A percentile compares a stretch with the other conserved stretches of the same genome.
Evolutionary conservation across 148 eudicot species (phyloP).

Genomic region (Vaccinium darrowii): DNA sequence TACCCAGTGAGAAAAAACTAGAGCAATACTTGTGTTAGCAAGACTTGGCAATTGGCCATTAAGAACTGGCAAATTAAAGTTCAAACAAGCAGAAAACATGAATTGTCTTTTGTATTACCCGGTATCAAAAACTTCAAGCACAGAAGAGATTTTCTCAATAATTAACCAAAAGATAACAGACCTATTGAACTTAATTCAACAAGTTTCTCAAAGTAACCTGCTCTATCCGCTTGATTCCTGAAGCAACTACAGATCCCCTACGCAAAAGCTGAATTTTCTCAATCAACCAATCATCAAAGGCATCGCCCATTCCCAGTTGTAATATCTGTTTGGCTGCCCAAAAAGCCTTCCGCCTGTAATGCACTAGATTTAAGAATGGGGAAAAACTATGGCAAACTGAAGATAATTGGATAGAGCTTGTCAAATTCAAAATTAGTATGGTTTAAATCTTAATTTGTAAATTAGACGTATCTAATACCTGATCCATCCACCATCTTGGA

Average conservation of each 20-base stretch:
- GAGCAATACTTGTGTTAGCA: not conserved
- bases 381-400: not conserved
- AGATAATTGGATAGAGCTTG: conserved; percentile 3
- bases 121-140: conserved; percentile 10
- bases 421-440: not conserved
- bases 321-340: conserved; percentile 98
- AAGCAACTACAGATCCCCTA: conserved; percentile 83
- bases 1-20: not conserved
- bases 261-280: conserved; percentile 87
- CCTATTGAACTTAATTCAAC: conserved; percentile 8
- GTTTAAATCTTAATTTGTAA: not conserved
- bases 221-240: conserved; percentile 82
- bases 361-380: conserved; percentile 6
- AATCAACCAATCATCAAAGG: conserved; percentile 98
- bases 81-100: not conserved
- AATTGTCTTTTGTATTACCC: not conserved
- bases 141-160: not conserved
- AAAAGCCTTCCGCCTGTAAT: conserved; percentile 82
- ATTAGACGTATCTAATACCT: conserved; percentile 44
- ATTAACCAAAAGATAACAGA: conserved; percentile 7
- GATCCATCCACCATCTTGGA: conserved; percentile 99
- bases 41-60: not conserved
- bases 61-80: not conserved
- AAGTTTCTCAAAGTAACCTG: conserved; percentile 45
- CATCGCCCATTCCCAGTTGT: conserved; percentile 99